Evolutionary conservation across 208 protist genomes (phyloP).

Genomic region (Herpetomonas tarakana): DNA sequence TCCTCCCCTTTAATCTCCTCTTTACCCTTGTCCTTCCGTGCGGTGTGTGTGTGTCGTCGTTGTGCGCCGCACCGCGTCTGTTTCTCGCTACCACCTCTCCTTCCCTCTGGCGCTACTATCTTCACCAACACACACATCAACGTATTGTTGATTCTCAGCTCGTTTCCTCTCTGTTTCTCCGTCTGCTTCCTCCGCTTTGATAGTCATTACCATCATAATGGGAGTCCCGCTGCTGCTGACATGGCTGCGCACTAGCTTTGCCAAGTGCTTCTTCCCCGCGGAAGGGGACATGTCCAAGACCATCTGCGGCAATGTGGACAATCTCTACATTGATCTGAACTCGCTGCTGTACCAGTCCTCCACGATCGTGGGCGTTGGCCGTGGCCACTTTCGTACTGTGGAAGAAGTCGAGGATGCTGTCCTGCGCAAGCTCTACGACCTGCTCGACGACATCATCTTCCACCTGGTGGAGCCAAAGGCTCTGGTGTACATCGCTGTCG

Average conservation of each 20-base stretch:
- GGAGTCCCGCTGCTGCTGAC: conserved; percentile 85
- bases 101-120: too few relatives aligned
- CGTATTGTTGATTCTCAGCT: too few relatives aligned
- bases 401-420: conserved; percentile 70
- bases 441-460: conserved; percentile 80
- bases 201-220: conserved; percentile 30
- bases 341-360: conserved; percentile 81
- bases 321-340: conserved; percentile 86
- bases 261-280: conserved; percentile 76
- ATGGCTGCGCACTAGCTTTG: conserved; percentile 74
- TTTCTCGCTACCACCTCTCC: too few relatives aligned
- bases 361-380: conserved; percentile 41
- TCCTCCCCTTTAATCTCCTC: too few relatives aligned
- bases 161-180: too few relatives aligned
- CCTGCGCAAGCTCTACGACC: conserved; percentile 60
- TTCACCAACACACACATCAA: too few relatives aligned
- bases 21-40: too few relatives aligned
- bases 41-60: too few relatives aligned
- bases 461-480: conserved; percentile 92
- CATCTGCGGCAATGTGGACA: conserved; percentile 31
- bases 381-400: conserved; percentile 27
- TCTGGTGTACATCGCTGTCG: conserved; percentile 96
- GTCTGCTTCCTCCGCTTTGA: too few relatives aligned
- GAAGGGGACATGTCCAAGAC: conserved; percentile 18
- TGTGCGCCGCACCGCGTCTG: too few relatives aligned